Base-by-base conservation (phyloP, 306 rosid species). In the Datisca glomerata region DNA sequence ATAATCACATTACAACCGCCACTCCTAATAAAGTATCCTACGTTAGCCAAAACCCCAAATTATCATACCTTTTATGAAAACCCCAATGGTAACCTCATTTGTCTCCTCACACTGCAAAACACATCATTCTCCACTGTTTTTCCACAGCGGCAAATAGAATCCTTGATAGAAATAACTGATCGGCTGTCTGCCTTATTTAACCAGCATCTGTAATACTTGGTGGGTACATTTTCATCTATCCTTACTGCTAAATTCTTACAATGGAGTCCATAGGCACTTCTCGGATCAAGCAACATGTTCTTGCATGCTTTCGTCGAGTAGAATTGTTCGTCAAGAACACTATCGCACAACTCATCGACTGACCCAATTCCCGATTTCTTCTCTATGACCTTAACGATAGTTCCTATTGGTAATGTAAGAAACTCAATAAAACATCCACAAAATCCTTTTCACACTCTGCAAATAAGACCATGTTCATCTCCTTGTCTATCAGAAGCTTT, bases 341-440 rank as follows among this genome's bases (percentile, higher is more conserved):
- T 51, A 44, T 31, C 24, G 20, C 38, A 51, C 24, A 51, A 18
- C 25, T 51, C 45, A 11, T 51, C 56, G 35, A 51, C 38, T 12
- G 45, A 51, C 7, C 56, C 56, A 35, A 51, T 51, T 34, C 45
- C 14, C 9, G 56, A 51, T 51, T 36, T 25, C 23, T 51, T 51
- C 15, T 51, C 23, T 22, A 36, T 36, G 6, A 51, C 12, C 21
- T 45, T 37, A 35, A 51, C 4, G 19, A 51, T 51, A 23, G 20
- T 51, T 51, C 56, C 45, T 45, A 51, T 37, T 22, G 56, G 56
- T 40, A 51, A 37, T 24, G 42, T 17, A 4, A 51, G 45, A 51
- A 51, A 36, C 56, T 51, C 16, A 51, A 45, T 45, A 51, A 23
- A 44, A 51, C 44, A 15, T 51, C 56, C 31, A 51, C 56, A 37